A percentile compares a stretch with the other conserved stretches of the same genome.
These are phyloP conservation scores for Teratosphaeriaceae sp. DNA, from an alignment of 2,329 filamentous ascomycete genomes.

Conservation along the genomic window DNA sequence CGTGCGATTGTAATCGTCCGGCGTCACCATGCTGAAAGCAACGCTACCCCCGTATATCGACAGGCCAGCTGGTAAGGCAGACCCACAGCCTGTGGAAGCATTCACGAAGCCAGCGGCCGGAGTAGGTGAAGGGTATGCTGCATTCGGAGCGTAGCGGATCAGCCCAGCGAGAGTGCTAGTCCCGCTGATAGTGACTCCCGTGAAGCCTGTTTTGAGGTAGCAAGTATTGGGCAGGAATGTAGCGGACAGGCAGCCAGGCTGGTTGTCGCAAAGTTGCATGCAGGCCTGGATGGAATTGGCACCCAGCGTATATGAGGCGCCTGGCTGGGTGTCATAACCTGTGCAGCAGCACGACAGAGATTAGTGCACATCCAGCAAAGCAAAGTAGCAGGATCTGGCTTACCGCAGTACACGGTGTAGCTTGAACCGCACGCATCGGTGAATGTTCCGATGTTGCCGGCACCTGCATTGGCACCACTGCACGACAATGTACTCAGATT, in stretches of 20 bases:
- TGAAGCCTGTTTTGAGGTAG: slow-evolving; percentile 17
- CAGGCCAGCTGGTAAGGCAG: slow-evolving; percentile 15
- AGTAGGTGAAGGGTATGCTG: slow-evolving; percentile 13
- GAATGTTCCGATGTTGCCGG: slow-evolving; percentile 9
- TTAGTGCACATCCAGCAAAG: neutral
- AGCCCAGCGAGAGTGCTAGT: slow-evolving; percentile 7
- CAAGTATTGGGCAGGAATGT: slow-evolving; percentile 11
- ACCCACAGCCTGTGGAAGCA: slow-evolving; percentile 20
- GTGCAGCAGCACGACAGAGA: neutral
- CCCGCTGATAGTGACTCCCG: neutral
- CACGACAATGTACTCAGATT: neutral
- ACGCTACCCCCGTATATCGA: slow-evolving; percentile 14
- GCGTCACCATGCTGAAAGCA: slow-evolving; percentile 12
- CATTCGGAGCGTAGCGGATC: slow-evolving; percentile 14
- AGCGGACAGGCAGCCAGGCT: slow-evolving; percentile 10
- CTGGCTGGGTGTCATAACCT: neutral
- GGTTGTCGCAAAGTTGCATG: slow-evolving; percentile 13
- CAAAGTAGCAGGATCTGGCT: slow-evolving; percentile 10
- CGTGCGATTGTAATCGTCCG: slow-evolving; percentile 25
- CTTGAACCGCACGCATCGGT: slow-evolving; percentile 11
- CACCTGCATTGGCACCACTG: slow-evolving; percentile 4
- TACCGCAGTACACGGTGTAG: slow-evolving; percentile 16
- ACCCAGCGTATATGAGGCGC: neutral
- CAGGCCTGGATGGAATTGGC: slow-evolving; percentile 11
- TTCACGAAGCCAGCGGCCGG: slow-evolving; percentile 9